Evolutionary conservation across 2,329 filamentous ascomycete genomes (phyloP).

Genomic region (Cyanodermella asteris): DNA sequence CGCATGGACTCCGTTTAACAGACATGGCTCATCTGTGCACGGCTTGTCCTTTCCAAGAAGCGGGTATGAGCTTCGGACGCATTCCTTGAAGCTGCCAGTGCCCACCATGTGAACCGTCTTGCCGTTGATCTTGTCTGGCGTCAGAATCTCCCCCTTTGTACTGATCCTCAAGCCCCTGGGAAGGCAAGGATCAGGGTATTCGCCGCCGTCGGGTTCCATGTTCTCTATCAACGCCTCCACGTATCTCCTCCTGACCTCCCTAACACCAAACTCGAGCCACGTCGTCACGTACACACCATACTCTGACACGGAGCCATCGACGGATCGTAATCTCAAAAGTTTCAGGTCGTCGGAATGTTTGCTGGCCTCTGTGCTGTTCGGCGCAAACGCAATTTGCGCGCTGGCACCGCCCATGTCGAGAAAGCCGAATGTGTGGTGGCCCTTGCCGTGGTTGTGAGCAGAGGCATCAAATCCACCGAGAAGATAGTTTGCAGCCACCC

Average conservation of each 20-base stretch:
- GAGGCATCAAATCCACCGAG: slow-evolving; percentile 74
- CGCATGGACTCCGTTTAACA: slow-evolving; percentile 78
- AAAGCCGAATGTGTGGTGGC: slow-evolving; percentile 89
- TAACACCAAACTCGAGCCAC: slow-evolving; percentile 94
- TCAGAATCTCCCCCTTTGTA: slow-evolving; percentile 39
- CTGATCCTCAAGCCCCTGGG: slow-evolving; percentile 56
- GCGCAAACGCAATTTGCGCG: slow-evolving; percentile 92
- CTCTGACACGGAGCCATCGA: slow-evolving; percentile 58
- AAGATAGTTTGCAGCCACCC: slow-evolving; percentile 92
- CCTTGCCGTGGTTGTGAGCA: slow-evolving; percentile 59
- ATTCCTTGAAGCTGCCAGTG: slow-evolving; percentile 73
- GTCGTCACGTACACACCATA: slow-evolving; percentile 88
- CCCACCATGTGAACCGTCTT: slow-evolving; percentile 43
- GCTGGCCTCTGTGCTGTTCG: slow-evolving; percentile 71
- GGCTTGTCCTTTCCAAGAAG: slow-evolving; percentile 73
- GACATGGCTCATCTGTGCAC: slow-evolving; percentile 63
- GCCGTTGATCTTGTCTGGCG: slow-evolving; percentile 17
- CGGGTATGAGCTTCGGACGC: slow-evolving; percentile 60
- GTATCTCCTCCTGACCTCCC: slow-evolving; percentile 71
- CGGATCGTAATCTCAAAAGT: slow-evolving; percentile 58
- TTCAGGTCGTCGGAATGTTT: slow-evolving; percentile 83
- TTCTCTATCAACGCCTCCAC: slow-evolving; percentile 54
- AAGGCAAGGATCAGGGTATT: slow-evolving; percentile 78
- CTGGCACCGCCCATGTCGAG: slow-evolving; percentile 97
- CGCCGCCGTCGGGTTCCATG: slow-evolving; percentile 31